phyloP scores from a whole-genome alignment of 352 stramenopile species.

The Pilasporangium apinafurcum region DNA sequence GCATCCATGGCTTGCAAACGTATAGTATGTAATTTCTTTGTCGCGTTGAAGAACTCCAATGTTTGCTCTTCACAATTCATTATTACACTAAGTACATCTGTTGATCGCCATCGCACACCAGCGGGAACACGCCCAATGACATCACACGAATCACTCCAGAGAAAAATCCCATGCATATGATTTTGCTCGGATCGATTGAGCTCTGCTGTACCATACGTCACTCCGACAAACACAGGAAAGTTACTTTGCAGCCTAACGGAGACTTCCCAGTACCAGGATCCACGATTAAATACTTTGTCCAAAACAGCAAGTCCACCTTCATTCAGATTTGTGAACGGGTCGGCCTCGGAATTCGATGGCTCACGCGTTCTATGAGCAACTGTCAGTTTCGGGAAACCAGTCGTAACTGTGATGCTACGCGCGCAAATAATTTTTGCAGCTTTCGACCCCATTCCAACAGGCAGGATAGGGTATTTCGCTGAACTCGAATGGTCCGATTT shows the following conservation, averaged over 20 bases:
- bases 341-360: too few species aligned
- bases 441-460: slow-evolving; percentile 39
- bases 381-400: slow-evolving; percentile 59
- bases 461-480: slow-evolving; percentile 46
- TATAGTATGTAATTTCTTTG: slow-evolving; percentile 25
- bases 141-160: slow-evolving; percentile 26
- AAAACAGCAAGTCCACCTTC: slow-evolving; percentile 58
- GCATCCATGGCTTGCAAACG: slow-evolving; percentile 13
- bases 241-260: slow-evolving; percentile 39
- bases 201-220: slow-evolving; percentile 44
- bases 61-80: slow-evolving; percentile 57
- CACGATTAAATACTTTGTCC: slow-evolving; percentile 45
- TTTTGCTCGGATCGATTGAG: slow-evolving; percentile 32
- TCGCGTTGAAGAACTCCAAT: slow-evolving; percentile 52
- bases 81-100: slow-evolving; percentile 41
- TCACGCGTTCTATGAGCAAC: slow-evolving; percentile 23
- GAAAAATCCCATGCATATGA: slow-evolving; percentile 16
- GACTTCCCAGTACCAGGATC: slow-evolving; percentile 82
- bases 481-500: slow-evolving; percentile 15
- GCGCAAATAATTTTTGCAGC: slow-evolving; percentile 72
- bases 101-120: slow-evolving; percentile 23
- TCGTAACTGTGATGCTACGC: slow-evolving; percentile 51
- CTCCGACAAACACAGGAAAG: slow-evolving; percentile 65
- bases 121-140: slow-evolving; percentile 6
- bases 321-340: too few species aligned